Conservation (phyloP, 1,284 basidiomycete species). For the Sanghuangporus sanghuang region DNA sequence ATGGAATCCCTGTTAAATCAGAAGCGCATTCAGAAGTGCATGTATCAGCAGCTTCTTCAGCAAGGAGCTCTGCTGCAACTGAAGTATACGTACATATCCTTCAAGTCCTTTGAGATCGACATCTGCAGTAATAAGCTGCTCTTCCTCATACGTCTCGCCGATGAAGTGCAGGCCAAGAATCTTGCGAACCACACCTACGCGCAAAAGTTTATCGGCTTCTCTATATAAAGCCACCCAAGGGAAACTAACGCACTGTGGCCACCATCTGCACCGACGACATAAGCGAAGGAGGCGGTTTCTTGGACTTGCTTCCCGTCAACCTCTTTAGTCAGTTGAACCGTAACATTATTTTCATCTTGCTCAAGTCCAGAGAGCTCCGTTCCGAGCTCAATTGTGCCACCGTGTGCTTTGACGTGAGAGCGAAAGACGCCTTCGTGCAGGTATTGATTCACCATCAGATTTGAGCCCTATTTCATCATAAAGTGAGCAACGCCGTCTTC, state of each 20-base stretch:
- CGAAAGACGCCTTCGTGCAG: slow-evolving; percentile 15
- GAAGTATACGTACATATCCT: slow-evolving; percentile 14
- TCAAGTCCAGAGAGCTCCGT: slow-evolving; percentile 10
- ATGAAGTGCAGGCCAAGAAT: slow-evolving; percentile 38
- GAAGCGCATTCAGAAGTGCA: too few species aligned
- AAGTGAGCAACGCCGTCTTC: not conserved
- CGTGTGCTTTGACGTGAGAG: slow-evolving; percentile 9
- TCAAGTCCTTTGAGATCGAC: not conserved
- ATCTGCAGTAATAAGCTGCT: slow-evolving; percentile 17
- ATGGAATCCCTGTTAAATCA: not conserved
- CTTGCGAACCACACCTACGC: slow-evolving; percentile 33
- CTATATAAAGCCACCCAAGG: not conserved
- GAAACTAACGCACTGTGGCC: slow-evolving; percentile 26
- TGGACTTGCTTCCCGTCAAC: not conserved
- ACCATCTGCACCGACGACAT: slow-evolving; percentile 35
- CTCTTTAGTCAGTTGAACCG: not conserved
- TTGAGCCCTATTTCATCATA: not conserved
- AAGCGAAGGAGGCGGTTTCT: slow-evolving; percentile 8
- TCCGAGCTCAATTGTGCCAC: slow-evolving; percentile 12
- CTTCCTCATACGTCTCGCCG: slow-evolving; percentile 35
- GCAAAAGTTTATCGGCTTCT: not conserved
- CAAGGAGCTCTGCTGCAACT: not conserved
- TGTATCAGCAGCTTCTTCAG: too few species aligned
- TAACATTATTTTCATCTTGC: slow-evolving; percentile 16
- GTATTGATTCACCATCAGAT: slow-evolving; percentile 7